phyloP scores from a whole-genome alignment of 257 asterid species.

The Solanum neorickii region DNA sequence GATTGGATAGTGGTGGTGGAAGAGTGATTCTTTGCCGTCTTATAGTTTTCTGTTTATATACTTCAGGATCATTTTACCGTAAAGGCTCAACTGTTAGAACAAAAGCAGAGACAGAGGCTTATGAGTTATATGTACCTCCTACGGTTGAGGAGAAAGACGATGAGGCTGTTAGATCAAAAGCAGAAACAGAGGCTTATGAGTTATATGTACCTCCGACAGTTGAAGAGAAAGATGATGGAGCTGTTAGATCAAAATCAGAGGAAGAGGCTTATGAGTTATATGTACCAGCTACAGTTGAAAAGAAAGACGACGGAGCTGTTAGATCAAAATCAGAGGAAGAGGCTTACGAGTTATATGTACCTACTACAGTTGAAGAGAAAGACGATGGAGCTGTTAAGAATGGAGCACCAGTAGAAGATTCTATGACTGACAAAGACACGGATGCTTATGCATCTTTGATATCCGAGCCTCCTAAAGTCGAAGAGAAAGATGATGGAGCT shows the following conservation, averaged over 20 bases:
- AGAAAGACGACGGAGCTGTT: neutral
- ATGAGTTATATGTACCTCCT: neutral
- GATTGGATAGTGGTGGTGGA: neutral
- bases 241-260: neutral
- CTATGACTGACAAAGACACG: neutral
- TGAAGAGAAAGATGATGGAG: neutral
- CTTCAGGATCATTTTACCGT: slow-evolving; percentile 4
- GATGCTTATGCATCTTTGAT: neutral
- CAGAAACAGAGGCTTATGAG: neutral
- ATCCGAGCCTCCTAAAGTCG: neutral
- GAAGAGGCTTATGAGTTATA: neutral
- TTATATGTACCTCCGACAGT: neutral
- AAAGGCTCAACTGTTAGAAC: neutral
- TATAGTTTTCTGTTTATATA: neutral
- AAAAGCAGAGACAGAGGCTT: slow-evolving; percentile 10
- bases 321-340: neutral
- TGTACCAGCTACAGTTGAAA: neutral
- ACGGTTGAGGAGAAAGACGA: neutral
- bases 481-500: neutral
- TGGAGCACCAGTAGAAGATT: slow-evolving; percentile 2
- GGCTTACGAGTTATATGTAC: neutral
- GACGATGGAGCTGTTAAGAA: neutral
- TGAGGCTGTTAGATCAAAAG: neutral
- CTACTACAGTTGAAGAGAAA: neutral
- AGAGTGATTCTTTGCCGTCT: neutral